phyloP scores from a whole-genome alignment of 768 basidiomycete genomes.

The Leccinum broughii region DNA sequence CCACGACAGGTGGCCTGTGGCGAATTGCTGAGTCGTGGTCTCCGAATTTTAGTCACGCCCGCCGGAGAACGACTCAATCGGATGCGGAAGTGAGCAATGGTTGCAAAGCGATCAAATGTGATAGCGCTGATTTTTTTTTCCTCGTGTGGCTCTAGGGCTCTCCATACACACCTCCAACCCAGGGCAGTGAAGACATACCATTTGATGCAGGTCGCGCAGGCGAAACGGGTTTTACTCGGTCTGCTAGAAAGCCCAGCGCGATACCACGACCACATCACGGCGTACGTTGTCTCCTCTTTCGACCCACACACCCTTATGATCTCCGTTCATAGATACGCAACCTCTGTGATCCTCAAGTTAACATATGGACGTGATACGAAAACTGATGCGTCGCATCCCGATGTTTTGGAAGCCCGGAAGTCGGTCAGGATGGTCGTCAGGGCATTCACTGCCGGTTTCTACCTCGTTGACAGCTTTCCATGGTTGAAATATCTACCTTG shows the following conservation, averaged over 20 bases:
- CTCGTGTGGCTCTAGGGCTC: conserved; percentile 36
- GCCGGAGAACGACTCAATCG: conserved; percentile 54
- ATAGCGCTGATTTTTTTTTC: too few species aligned
- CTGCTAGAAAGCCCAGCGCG: conserved; percentile 14
- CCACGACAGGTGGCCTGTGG: conserved; percentile 48
- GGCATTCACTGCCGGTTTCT: conserved; percentile 18
- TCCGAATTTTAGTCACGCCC: conserved; percentile 48
- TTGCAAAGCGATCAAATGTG: too few species aligned
- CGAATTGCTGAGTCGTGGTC: conserved; percentile 52
- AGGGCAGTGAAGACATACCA: conserved; percentile 45
- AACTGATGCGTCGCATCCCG: conserved; percentile 15
- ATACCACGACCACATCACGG: conserved; percentile 25
- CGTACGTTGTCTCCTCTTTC: conserved; percentile 39
- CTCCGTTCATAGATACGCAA: conserved; percentile 12
- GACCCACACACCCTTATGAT: conserved; percentile 7
- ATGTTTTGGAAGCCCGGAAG: conserved; percentile 20
- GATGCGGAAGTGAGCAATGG: conserved; percentile 45
- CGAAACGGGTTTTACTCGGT: conserved; percentile 10
- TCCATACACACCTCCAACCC: conserved; percentile 55
- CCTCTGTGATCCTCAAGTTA: conserved; percentile 14
- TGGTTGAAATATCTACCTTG: conserved; percentile 48
- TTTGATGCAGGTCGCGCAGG: conserved; percentile 42
- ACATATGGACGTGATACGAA: conserved; percentile 22
- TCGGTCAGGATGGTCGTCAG: conserved; percentile 5
- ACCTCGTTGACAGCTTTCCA: conserved; percentile 36